Conservation (phyloP, 2,329 filamentous ascomycete species). For the Cladophialophora exuberans region DNA sequence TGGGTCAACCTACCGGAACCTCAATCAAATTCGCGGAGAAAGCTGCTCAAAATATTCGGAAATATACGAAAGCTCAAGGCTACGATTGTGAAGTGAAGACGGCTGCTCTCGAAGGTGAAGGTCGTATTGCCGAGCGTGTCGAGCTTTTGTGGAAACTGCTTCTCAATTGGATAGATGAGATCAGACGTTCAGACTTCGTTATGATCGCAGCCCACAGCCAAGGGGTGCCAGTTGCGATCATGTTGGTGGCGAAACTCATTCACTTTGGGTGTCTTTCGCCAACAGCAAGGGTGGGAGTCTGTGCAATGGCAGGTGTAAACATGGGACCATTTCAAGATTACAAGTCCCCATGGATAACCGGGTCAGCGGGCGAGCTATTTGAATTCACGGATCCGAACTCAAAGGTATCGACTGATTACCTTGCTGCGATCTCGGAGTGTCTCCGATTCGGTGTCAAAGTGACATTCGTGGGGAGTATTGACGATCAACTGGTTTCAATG, state of each 20-base stretch:
- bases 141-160: slow-evolving; percentile 93
- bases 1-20: slow-evolving; percentile 93
- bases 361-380: slow-evolving; percentile 90
- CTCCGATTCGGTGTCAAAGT: slow-evolving; percentile 80
- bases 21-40: slow-evolving; percentile 91
- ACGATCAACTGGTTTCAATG: slow-evolving; percentile 92
- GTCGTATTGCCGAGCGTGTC: slow-evolving; percentile 85
- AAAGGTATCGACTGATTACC: slow-evolving; percentile 79
- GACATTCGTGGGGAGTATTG: slow-evolving; percentile 89
- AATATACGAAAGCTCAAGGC: slow-evolving; percentile 76
- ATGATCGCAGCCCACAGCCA: slow-evolving; percentile 94
- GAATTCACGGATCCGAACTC: slow-evolving; percentile 86
- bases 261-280: slow-evolving; percentile 75
- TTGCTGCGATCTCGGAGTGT: slow-evolving; percentile 72
- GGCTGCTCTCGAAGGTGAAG: slow-evolving; percentile 91
- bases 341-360: slow-evolving; percentile 85
- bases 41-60: slow-evolving; percentile 78
- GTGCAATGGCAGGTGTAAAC: slow-evolving; percentile 88
- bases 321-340: slow-evolving; percentile 92
- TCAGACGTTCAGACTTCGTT: slow-evolving; percentile 85
- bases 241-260: slow-evolving; percentile 90
- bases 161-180: slow-evolving; percentile 91
- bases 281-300: slow-evolving; percentile 78
- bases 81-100: slow-evolving; percentile 86
- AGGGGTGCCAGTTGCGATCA: slow-evolving; percentile 89